Base-by-base conservation (phyloP, 192 early-diverging fungal species). In the Jimgerdemannia flammicorona region DNA sequence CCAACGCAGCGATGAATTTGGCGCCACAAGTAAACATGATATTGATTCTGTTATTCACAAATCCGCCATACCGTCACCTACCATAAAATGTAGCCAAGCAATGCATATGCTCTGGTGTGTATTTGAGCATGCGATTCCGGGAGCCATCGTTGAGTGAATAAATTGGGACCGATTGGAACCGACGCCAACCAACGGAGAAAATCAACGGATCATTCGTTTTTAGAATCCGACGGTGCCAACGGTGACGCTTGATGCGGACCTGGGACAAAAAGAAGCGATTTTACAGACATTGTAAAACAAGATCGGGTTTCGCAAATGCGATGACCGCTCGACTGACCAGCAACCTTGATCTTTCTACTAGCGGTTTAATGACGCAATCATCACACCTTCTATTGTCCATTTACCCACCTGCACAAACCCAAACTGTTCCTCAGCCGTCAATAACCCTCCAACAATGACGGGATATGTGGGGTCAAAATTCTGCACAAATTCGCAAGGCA, bases 31-130 rank as follows among this genome's bases (percentile, higher is more conserved):
- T 29, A 29, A 29, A 29, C 29, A 0, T 29, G 29, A 29, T 29
- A 29, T 0, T 29, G 29, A 29, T 29, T 29, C 29, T 29, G 29
- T 29, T 29, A 29, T 29, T 29, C 29, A 29, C 29, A 29, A 29
- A 29, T 29, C 29, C 29, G 29, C 14, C 49, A 59, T 59, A 59
- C 8, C 49, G 29, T 29, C 29, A 64, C 70, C 40, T 81, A 89
- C 92, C 96, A 79, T 93, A 98, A 73, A 98, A 90, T 0, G 95
- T 94, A 6, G 96, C 98, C 71, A 96, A 81, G 87, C 98, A 98
- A 89, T 99, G 98, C 98, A 99, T 98, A 79, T 99, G 98, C 84
- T 98, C 95, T 17, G 98, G 98, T 8, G 98, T 97, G 82, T 99
- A 99, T 83, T 99, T 99, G 49, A 99, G 89, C 96, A 99, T 97